Evolutionary conservation across 2,329 filamentous ascomycete species (phyloP), one percentile per base, ranked within the genome.

Genomic region (Aspergillus transmontanensis): DNA sequence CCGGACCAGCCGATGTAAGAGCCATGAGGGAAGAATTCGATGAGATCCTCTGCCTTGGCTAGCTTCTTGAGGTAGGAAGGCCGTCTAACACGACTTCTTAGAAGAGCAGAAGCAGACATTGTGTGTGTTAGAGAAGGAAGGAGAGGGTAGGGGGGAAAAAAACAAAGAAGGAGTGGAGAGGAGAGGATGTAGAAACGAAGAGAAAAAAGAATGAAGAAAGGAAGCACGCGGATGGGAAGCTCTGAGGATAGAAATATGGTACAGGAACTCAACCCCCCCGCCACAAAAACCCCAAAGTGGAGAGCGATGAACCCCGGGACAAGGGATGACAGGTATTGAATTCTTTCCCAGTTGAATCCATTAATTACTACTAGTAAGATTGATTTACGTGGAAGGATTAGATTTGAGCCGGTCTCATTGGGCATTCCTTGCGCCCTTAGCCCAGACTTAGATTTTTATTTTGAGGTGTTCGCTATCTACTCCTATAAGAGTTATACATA

Each of bases 1-100:
- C 93, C 93, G 67, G 89, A 93, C 93, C 93, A 96, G 73, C 93
- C 93, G 72, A 96, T 87, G 78, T 95, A 95, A n/a, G 91, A 81
- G 74, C 89, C 89, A 83, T 95, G 87, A 68, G 93, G 93, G 73
- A 96, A 96, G 70, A 91, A 85, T 67, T 90, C 85, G 64, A 96
- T 85, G 67, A 96, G 79, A 76, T 96, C 92, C 78, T 95, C 87
- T 43, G 93, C 87, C 71, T 88, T 88, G 71, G 89, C 88, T 63
- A 96, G 83, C 84, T 94, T 96, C 72, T 88, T 89, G 61, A 96
- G 85, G 79, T 94, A 89, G 48, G 90, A 90, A 26, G 92, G 89
- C 68, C 91, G 87, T 70, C 89, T 84, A 66, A 95, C 85, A 71
- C 93, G 90, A 73, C 89, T 87, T 82, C 89, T 91, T 73, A 96